phyloP scores from a whole-genome alignment of 192 early-diverging fungal genomes.

The Coemansia sp. region DNA sequence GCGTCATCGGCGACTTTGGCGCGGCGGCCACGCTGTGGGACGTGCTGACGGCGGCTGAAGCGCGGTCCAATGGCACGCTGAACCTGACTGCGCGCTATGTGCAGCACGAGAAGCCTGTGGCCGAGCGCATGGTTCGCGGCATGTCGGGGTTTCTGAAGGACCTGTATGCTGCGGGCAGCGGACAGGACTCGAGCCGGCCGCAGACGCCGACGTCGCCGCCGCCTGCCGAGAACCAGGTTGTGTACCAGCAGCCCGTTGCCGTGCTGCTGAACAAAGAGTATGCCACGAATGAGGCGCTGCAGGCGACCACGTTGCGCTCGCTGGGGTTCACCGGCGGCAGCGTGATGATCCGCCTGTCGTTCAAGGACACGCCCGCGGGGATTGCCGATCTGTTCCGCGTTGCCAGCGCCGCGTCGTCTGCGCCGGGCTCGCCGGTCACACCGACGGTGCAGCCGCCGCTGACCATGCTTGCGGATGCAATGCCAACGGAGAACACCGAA shows the following conservation, averaged over 20 bases:
- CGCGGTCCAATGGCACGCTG: constrained; percentile 11
- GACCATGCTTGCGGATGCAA: too few species aligned
- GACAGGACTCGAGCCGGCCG: not conserved
- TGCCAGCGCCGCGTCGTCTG: not conserved
- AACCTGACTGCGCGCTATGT: constrained; percentile 23
- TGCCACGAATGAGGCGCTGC: constrained; percentile 54
- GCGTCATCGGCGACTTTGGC: constrained; percentile 62
- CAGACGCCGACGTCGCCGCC: not conserved
- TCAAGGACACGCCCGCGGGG: constrained; percentile 28
- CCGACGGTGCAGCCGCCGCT: not conserved
- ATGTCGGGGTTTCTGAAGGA: not conserved
- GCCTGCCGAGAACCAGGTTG: not conserved
- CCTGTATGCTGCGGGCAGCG: too few species aligned
- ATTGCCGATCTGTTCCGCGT: not conserved
- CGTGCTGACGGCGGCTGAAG: constrained; percentile 17
- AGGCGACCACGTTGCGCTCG: constrained; percentile 63
- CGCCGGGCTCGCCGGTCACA: not conserved
- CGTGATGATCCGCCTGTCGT: constrained; percentile 66
- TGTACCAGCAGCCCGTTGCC: constrained; percentile 32
- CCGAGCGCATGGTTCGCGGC: not conserved
- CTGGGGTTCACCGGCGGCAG: constrained; percentile 68
- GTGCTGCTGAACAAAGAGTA: constrained; percentile 53
- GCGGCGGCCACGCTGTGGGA: constrained; percentile 65
- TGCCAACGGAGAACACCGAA: too few species aligned
- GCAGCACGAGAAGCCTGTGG: not conserved